These are phyloP conservation scores for Psophocarpus tetragonolobus DNA, from an alignment of 306 rosid genomes.

Conservation along the genomic window DNA sequence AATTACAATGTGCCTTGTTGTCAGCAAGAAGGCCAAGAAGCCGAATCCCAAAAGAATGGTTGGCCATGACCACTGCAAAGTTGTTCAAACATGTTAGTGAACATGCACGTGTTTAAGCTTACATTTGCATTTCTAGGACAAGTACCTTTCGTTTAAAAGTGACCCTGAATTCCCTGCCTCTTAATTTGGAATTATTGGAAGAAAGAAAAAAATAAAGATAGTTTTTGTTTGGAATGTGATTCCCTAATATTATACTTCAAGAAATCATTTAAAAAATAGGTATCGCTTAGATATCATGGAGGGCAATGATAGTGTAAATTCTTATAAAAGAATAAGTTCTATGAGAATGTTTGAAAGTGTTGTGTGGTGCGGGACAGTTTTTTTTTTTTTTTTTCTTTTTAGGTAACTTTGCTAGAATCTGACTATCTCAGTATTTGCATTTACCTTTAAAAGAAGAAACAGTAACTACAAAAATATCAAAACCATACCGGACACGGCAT, in stretches of 20 bases:
- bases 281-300: conserved; percentile 23
- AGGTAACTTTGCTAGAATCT: background rate
- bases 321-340: conserved; percentile 19
- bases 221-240: conserved; percentile 32
- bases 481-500: too few species aligned
- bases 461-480: background rate
- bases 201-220: background rate
- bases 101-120: background rate
- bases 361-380: conserved; percentile 15
- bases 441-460: background rate
- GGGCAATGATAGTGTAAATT: conserved; percentile 22
- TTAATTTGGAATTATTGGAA: background rate
- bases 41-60: conserved; percentile 70
- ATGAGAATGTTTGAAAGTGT: conserved; percentile 36
- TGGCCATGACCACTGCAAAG: conserved; percentile 96
- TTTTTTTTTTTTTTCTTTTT: conserved; percentile 22
- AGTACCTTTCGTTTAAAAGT: conserved; percentile 17
- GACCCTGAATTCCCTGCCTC: background rate
- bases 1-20: conserved; percentile 81
- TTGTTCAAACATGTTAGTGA: conserved; percentile 24
- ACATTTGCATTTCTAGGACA: background rate
- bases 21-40: conserved; percentile 67
- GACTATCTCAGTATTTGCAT: background rate
- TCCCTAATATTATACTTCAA: background rate
- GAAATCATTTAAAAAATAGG: conserved; percentile 20